Base-by-base conservation (phyloP, 495 filamentous ascomycete species). In the Penicillium chermesinum region DNA sequence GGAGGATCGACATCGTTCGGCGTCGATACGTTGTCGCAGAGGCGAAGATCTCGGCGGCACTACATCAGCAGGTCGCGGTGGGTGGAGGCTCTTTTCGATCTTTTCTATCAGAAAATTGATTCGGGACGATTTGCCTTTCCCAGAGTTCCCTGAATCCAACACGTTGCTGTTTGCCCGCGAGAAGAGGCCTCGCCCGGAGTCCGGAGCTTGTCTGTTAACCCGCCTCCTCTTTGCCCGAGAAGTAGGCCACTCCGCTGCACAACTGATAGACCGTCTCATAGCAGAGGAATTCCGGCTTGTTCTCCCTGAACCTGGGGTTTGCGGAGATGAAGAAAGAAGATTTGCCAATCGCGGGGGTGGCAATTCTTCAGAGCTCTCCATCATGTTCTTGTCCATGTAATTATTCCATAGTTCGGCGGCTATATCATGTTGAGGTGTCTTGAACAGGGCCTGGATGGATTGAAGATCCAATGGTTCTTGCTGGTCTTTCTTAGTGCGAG, bases 331-430 rank as follows among this genome's bases (percentile, higher is more conserved):
- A 8, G 84, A 84, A 65, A 88, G 78, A 18, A 88, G 66, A 46
- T 84, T 76, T 19, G 79, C 73, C n/a, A 86, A 70, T 63, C 66
- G 49, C 68, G 81, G 57, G 72, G 79, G 67, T 16, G 64, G 65
- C 39, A 71, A 50, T 38, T 63, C 63, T 10, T 64, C 59, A n/a
- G 62, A 57, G 4, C 52, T 60, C 39, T 72, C 69, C 13, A 66
- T 49, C 41, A 65, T 65, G 46, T 69, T 67, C 45, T 76, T 73
- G 7, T 73, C 72, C 47, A 74, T 79, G 59, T 88, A 94, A 15
- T 86, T 82, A 53, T 84, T 88, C 90, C 89, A 95, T n/a, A 96
- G 67, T 43, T 95, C 90, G 25, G 81, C 67, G 0, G 86, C 86
- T 19, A 91, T 85, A 63, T 98, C 93, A 36, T 83, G 80, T 48